phyloP scores from a whole-genome alignment of 2,329 filamentous ascomycete species.

The Colletotrichum limetticola region DNA sequence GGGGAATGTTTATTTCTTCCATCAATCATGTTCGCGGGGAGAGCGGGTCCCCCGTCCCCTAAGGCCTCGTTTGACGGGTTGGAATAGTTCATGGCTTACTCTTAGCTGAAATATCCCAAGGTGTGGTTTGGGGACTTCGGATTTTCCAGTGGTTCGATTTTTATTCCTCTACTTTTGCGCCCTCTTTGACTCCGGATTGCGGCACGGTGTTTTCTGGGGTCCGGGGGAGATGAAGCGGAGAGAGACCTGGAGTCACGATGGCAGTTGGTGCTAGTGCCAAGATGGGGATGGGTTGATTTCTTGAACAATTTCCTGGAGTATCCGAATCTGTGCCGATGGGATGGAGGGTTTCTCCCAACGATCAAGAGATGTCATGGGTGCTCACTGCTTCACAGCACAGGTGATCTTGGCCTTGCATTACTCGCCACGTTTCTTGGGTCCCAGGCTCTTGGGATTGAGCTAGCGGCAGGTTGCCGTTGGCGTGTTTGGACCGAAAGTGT shows the following conservation, averaged over 20 bases:
- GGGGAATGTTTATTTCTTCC: constrained; percentile 26
- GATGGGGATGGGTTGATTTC: background rate
- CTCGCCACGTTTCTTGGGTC: background rate
- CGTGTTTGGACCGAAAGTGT: background rate
- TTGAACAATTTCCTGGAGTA: background rate
- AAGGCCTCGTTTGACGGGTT: background rate
- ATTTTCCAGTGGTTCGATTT: constrained; percentile 10
- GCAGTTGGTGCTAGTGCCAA: background rate
- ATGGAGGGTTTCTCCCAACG: background rate
- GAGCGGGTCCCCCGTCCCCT: background rate
- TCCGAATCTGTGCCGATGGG: background rate
- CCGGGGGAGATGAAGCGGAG: constrained; percentile 16
- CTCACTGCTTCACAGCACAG: background rate
- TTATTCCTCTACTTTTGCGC: background rate
- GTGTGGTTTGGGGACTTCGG: constrained; percentile 8
- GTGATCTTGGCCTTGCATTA: background rate
- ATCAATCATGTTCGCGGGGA: constrained; percentile 19
- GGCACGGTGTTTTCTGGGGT: constrained; percentile 4
- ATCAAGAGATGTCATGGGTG: too few relatives aligned
- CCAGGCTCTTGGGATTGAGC: background rate
- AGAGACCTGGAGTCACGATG: constrained; percentile 8
- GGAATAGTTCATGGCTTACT: background rate
- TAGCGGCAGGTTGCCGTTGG: background rate
- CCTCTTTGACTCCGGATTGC: background rate
- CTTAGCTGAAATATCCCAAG: background rate